These are phyloP conservation scores for Glutinoglossum americanum DNA, from an alignment of 495 filamentous ascomycete genomes.

Conservation along the genomic window DNA sequence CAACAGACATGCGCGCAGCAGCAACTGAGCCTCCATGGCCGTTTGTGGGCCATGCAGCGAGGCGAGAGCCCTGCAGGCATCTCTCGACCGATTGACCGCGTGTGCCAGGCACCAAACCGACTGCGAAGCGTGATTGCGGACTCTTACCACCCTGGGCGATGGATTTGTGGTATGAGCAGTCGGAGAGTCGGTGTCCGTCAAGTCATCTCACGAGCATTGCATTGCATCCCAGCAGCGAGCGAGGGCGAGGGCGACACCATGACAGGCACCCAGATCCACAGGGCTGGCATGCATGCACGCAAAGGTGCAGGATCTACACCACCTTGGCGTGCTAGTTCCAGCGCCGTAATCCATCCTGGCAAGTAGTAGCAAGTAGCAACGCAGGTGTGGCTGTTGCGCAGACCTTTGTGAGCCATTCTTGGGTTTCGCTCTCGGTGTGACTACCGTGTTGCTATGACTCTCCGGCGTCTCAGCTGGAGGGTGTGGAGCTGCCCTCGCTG, in stretches of 20 bases:
- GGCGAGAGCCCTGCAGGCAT: background rate
- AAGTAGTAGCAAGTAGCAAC: background rate
- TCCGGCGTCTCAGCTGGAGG: background rate
- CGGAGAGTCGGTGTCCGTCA: background rate
- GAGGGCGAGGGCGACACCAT: background rate
- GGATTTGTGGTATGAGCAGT: background rate
- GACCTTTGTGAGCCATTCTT: background rate
- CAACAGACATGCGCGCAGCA: background rate
- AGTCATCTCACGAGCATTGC: background rate
- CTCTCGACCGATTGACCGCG: background rate
- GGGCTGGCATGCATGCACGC: background rate
- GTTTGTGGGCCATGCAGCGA: background rate
- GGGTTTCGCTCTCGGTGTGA: background rate
- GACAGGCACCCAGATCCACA: too few species aligned
- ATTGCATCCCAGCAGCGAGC: background rate
- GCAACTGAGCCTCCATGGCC: background rate
- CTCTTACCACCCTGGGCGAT: too few species aligned
- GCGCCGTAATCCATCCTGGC: background rate
- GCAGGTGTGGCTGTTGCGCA: background rate
- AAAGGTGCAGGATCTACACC: background rate
- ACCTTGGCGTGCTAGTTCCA: background rate
- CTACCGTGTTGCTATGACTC: constrained; percentile 1
- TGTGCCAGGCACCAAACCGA: background rate
- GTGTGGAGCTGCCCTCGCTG: background rate
- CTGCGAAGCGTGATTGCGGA: background rate